Evolutionary conservation across 208 protist genomes (phyloP).

Genomic region (Trypanosoma boissoni): DNA sequence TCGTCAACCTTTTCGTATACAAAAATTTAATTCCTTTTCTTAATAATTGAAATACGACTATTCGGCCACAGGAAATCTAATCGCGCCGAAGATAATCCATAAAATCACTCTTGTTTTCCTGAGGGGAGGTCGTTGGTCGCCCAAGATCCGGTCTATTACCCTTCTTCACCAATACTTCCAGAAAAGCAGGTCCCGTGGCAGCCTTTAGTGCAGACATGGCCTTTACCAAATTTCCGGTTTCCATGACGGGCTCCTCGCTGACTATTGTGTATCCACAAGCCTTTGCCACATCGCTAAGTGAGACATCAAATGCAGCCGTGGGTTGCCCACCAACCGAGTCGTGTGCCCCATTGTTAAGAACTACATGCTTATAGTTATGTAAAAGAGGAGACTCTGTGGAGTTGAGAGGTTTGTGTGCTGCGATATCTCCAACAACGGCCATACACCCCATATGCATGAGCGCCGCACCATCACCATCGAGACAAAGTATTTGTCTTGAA

Average conservation of each 20-base stretch:
- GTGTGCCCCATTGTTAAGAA: constrained; percentile 87
- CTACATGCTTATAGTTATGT: constrained; percentile 79
- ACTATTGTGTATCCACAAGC: constrained; percentile 71
- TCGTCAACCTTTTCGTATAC: too few relatives aligned
- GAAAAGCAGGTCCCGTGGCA: constrained; percentile 63
- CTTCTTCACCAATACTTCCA: constrained; percentile 74
- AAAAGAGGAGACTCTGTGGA: constrained; percentile 29
- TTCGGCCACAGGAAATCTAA: not conserved
- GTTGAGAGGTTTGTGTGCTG: constrained; percentile 20
- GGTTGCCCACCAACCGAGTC: constrained; percentile 72
- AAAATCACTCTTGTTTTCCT: constrained; percentile 57
- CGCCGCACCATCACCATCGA: constrained; percentile 84
- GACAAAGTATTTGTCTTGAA: constrained; percentile 54
- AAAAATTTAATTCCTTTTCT: constrained; percentile 7
- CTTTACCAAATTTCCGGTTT: constrained; percentile 54
- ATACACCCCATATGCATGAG: constrained; percentile 78
- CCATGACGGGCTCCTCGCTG: constrained; percentile 52
- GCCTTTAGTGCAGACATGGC: constrained; percentile 53
- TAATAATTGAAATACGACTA: not conserved
- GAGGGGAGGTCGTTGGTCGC: constrained; percentile 38
- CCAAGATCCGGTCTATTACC: constrained; percentile 43
- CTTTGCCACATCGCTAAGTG: constrained; percentile 72
- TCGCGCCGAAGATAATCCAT: constrained; percentile 41
- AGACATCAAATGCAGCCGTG: constrained; percentile 59
- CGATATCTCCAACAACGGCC: constrained; percentile 41